phyloP scores from a whole-genome alignment of 2,329 filamentous ascomycete genomes.

The Phialocephala subalpina region DNA sequence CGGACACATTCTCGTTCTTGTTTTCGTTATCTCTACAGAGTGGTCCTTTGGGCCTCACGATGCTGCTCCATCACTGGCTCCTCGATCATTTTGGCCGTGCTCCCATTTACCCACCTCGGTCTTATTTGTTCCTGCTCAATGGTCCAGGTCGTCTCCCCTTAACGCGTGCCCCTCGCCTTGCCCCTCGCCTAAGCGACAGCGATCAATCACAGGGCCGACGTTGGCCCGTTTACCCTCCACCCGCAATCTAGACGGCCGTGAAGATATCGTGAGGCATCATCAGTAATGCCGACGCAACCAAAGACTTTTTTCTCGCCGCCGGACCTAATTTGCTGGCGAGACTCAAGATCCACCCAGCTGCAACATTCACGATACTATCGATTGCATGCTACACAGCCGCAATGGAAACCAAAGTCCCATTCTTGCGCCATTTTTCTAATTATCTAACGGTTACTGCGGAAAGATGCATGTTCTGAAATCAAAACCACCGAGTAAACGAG shows the following conservation, averaged over 20 bases:
- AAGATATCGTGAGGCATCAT: slow-evolving; percentile 19
- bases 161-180: not conserved
- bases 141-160: not conserved
- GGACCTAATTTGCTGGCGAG: slow-evolving; percentile 14
- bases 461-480: not conserved
- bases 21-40: slow-evolving; percentile 8
- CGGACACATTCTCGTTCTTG: not conserved
- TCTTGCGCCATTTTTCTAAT: slow-evolving; percentile 7
- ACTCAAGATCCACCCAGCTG: slow-evolving; percentile 15
- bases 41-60: not conserved
- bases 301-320: slow-evolving; percentile 13
- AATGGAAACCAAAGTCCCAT: not conserved
- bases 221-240: slow-evolving; percentile 13
- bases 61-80: not conserved
- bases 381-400: slow-evolving; percentile 11
- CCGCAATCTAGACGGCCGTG: slow-evolving; percentile 8
- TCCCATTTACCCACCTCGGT: slow-evolving; percentile 25
- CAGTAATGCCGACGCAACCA: slow-evolving; percentile 8
- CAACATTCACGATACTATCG: not conserved
- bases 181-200: slow-evolving; percentile 1
- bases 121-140: slow-evolving; percentile 23
- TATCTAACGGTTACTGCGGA: not conserved
- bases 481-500: not conserved
- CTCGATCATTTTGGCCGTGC: not conserved
- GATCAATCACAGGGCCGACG: slow-evolving; percentile 9